These are phyloP conservation scores for Pugionium cornutum DNA, from an alignment of 345 rosid species.

Conservation along the genomic window DNA sequence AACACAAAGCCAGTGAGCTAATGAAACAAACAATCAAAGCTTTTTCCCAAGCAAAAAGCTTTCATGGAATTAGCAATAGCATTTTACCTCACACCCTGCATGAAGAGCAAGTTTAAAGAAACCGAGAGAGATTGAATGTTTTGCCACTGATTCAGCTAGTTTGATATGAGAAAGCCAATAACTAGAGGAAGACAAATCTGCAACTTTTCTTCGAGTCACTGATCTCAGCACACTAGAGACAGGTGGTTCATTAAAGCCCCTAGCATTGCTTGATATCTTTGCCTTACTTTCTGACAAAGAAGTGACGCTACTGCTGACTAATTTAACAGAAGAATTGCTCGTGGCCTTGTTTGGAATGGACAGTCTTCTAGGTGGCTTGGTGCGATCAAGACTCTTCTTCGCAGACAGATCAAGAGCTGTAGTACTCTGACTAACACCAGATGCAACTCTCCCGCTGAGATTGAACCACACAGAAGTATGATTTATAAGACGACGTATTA, in stretches of 20 bases:
- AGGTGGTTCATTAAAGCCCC: constrained; percentile 56
- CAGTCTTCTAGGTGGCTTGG: constrained; percentile 79
- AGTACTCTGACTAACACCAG: constrained; percentile 73
- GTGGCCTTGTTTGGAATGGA: constrained; percentile 65
- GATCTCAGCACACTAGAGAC: constrained; percentile 54
- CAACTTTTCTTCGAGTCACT: constrained; percentile 51
- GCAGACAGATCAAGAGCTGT: constrained; percentile 67
- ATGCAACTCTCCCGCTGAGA: constrained; percentile 48
- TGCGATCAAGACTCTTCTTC: constrained; percentile 57
- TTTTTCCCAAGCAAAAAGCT: neutral
- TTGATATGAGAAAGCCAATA: constrained; percentile 82
- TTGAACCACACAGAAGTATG: neutral
- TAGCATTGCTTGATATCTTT: constrained; percentile 45
- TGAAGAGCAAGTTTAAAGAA: constrained; percentile 86
- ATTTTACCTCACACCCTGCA: constrained; percentile 79
- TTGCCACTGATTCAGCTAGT: constrained; percentile 70
- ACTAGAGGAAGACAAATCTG: constrained; percentile 51
- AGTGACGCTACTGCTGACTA: constrained; percentile 36
- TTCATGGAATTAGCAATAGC: neutral
- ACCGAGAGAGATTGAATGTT: constrained; percentile 78
- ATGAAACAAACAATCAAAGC: neutral
- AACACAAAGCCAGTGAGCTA: constrained; percentile 15
- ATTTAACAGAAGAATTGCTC: constrained; percentile 44
- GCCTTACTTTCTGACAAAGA: constrained; percentile 60
- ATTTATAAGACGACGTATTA: neutral